Evolutionary conservation across 116 monocot species (phyloP), one percentile per base, ranked within the genome.

Genomic region (Iris pallida): DNA sequence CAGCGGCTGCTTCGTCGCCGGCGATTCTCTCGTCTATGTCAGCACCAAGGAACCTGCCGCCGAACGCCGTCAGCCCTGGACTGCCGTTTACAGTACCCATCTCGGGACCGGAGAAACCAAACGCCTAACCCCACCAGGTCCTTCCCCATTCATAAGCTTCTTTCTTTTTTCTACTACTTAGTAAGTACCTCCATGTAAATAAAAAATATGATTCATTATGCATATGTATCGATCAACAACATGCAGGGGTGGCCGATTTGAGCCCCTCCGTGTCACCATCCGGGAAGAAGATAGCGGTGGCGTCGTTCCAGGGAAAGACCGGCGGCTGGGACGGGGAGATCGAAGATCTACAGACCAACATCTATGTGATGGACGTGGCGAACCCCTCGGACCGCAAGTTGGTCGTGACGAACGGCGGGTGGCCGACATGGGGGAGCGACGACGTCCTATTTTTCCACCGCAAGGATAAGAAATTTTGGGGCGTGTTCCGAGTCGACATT

Each of bases 61-160:
- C 17, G 59, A 59, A 40, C 59, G 59, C 6, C 59, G 59, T 59
- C 59, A 59, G 20, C 59, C 59, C 17, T 59, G 59, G 59, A 59
- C 59, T 20, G 59, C 59, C 30, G 59, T 59, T 59, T 59, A 59
- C 11, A 59, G 18, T 10, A 59, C 59, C 59, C 10, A 59, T 59
- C 59, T 59, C 2, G 20, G 20, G 20, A 20, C 59, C 4, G 59
- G 59, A 40, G 2, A 59, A 20, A 59, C 59, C 30, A 7, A 7
- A 0, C 59, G 59, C 18, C 59, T 59, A 5, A 59, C 59, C 59
- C 59, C 59, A 20, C 9, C 14, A 59, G 17, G 59, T 59, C 10
- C 19, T 0, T 58, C 19, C 19, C 16, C 48, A 16, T 18, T 16
- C 10, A 16, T 58, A 58, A 4, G n/a, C 8, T 57, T 57, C n/a